Percentiles rank a stretch among this genome's conserved stretches.
Evolutionary conservation across 1,284 basidiomycete genomes (phyloP).

Genomic region (Butyriboletus regius): DNA sequence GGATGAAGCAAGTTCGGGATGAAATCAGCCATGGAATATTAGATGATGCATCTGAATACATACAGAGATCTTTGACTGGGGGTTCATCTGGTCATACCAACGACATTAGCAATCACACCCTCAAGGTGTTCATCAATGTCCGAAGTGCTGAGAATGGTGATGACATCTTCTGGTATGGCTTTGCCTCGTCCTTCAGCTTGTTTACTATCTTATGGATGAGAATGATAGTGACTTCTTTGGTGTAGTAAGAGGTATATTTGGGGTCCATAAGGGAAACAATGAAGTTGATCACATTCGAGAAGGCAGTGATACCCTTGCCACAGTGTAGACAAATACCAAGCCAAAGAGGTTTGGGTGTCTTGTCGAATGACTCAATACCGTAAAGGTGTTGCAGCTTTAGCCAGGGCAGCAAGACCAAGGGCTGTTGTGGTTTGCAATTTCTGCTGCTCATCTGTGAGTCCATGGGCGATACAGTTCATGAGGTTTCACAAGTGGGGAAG

Average conservation of each 20-base stretch:
- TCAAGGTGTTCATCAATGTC: too few relatives aligned
- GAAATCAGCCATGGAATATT: constrained; percentile 9
- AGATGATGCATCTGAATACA: constrained; percentile 34
- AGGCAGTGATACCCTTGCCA: constrained; percentile 95
- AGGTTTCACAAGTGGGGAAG: constrained; percentile 93
- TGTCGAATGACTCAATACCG: constrained; percentile 98
- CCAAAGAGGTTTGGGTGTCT: constrained; percentile 97
- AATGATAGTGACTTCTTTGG: constrained; percentile 94
- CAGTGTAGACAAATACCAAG: constrained; percentile 94
- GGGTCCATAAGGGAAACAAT: constrained; percentile 99
- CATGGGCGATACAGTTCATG: constrained; percentile 93
- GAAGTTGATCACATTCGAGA: constrained; percentile 98
- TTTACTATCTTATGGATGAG: constrained; percentile 97
- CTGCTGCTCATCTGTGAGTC: constrained; percentile 95
- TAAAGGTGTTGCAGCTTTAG: constrained; percentile 93
- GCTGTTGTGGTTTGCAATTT: constrained; percentile 99
- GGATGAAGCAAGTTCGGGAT: too few relatives aligned
- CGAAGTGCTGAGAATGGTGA: constrained; percentile 54
- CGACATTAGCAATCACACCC: constrained; percentile 94
- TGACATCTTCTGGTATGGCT: constrained; percentile 98
- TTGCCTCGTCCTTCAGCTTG: constrained; percentile 92
- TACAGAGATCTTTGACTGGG: constrained; percentile 93
- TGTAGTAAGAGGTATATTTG: constrained; percentile 96
- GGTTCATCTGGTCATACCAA: constrained; percentile 99
- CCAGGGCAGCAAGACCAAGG: constrained; percentile 85